A percentile compares a stretch with the other conserved stretches of the same genome.
phyloP scores from a whole-genome alignment of 225 moss, liverwort and hornwort genomes.

The Sphagnum contortum region DNA sequence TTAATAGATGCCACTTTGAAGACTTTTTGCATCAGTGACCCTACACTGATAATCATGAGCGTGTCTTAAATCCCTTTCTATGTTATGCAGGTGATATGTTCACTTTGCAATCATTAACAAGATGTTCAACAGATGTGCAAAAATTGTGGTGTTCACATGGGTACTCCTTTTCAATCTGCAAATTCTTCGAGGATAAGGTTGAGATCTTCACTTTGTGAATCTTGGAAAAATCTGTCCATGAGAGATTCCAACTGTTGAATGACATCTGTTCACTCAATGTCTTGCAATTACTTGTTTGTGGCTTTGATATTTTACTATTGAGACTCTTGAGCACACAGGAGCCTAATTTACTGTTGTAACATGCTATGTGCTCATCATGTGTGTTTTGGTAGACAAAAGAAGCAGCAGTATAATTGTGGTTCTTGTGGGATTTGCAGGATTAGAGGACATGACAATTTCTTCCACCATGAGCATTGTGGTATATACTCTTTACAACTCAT shows the following conservation, averaged over 20 bases:
- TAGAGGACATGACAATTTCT: conserved; percentile 84
- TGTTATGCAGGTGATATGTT: conserved; percentile 72
- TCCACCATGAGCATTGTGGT: conserved; percentile 88
- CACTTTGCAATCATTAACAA: conserved; percentile 80
- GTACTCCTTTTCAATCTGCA: conserved; percentile 83
- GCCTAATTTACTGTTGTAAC: too few species aligned
- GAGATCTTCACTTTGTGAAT: neutral
- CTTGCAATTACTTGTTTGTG: too few species aligned
- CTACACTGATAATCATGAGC: too few species aligned
- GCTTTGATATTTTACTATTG: too few species aligned
- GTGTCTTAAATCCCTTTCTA: too few species aligned
- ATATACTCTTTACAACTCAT: neutral
- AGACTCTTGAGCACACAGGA: too few species aligned
- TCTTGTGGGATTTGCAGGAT: conserved; percentile 97
- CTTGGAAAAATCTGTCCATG: too few species aligned
- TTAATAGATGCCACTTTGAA: too few species aligned
- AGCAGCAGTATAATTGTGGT: conserved; percentile 88
- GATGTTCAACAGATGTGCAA: conserved; percentile 70
- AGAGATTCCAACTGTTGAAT: too few species aligned
- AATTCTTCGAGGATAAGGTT: conserved; percentile 89
- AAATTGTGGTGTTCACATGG: conserved; percentile 84
- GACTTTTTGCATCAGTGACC: too few species aligned
- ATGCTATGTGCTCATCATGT: too few species aligned
- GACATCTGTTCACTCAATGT: too few species aligned
- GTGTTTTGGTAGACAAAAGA: conserved; percentile 37